Conservation (phyloP, 2,329 filamentous ascomycete species). For the Paecilomyces sp. region DNA sequence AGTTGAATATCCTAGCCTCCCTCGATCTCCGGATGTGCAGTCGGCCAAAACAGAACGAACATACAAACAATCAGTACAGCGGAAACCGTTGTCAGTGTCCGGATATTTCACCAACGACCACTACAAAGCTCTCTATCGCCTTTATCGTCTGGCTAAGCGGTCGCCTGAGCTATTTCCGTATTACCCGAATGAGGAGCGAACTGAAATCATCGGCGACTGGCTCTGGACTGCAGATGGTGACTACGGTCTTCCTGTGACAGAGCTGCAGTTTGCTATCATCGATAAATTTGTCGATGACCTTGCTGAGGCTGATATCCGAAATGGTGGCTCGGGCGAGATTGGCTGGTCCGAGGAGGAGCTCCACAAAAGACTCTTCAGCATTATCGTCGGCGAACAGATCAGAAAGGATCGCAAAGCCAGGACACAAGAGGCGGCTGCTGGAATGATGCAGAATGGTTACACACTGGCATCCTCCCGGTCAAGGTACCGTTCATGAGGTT, state of each 20-base stretch:
- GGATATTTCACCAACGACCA: constrained; percentile 37
- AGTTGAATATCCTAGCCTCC: not conserved
- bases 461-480: not conserved
- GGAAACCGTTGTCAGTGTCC: constrained; percentile 23
- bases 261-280: constrained; percentile 35
- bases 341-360: constrained; percentile 40
- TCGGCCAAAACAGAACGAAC: constrained; percentile 2
- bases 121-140: constrained; percentile 29
- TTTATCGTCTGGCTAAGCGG: constrained; percentile 32
- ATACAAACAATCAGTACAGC: constrained; percentile 8
- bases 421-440: constrained; percentile 8
- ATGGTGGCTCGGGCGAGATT: constrained; percentile 29
- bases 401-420: constrained; percentile 31
- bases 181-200: constrained; percentile 23
- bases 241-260: constrained; percentile 33
- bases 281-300: constrained; percentile 33
- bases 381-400: constrained; percentile 41
- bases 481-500: not conserved
- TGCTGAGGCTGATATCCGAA: constrained; percentile 23
- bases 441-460: not conserved
- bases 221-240: constrained; percentile 36
- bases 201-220: constrained; percentile 34
- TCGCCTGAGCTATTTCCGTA: constrained; percentile 32
- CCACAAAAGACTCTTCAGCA: constrained; percentile 36
- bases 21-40: not conserved